Evolutionary conservation across 2,329 filamentous ascomycete genomes (phyloP).

Genomic region (Beauveria scarabaeidicola): DNA sequence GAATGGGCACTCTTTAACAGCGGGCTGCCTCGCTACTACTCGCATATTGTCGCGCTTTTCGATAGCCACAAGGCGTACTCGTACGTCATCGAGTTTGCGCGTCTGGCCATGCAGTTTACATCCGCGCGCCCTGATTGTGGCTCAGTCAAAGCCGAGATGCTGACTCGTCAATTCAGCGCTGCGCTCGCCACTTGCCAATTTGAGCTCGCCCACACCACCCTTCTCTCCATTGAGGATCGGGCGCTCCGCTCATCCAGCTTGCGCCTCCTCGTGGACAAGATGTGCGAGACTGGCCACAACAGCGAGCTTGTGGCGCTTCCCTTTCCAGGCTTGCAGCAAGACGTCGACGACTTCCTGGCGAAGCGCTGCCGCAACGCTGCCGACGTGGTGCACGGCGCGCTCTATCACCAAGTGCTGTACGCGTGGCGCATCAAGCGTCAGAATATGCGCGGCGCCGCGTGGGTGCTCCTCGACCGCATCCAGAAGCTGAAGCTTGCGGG

Average conservation of each 20-base stretch:
- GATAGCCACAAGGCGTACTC: constrained; percentile 70
- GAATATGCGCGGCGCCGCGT: constrained; percentile 75
- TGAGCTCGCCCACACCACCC: constrained; percentile 70
- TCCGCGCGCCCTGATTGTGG: constrained; percentile 22
- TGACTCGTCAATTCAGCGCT: constrained; percentile 76
- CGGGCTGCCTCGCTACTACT: constrained; percentile 76
- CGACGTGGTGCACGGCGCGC: constrained; percentile 59
- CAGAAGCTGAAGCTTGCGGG: constrained; percentile 52
- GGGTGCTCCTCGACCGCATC: constrained; percentile 54
- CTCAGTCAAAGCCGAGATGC: constrained; percentile 58
- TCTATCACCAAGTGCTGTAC: constrained; percentile 85
- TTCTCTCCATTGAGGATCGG: constrained; percentile 63
- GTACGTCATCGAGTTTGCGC: constrained; percentile 76
- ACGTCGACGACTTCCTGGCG: constrained; percentile 70
- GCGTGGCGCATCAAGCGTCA: constrained; percentile 77
- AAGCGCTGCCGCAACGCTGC: constrained; percentile 61
- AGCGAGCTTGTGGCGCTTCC: constrained; percentile 66
- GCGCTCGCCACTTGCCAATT: constrained; percentile 73
- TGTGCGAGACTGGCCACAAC: constrained; percentile 59
- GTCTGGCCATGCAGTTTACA: constrained; percentile 61
- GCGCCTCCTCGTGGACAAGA: constrained; percentile 57
- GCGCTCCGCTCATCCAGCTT: constrained; percentile 66
- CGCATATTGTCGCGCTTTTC: constrained; percentile 75
- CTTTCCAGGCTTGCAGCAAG: constrained; percentile 66
- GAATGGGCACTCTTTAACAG: constrained; percentile 62